Base-by-base conservation (phyloP, 2,329 filamentous ascomycete species). In the Fusarium clavum region DNA sequence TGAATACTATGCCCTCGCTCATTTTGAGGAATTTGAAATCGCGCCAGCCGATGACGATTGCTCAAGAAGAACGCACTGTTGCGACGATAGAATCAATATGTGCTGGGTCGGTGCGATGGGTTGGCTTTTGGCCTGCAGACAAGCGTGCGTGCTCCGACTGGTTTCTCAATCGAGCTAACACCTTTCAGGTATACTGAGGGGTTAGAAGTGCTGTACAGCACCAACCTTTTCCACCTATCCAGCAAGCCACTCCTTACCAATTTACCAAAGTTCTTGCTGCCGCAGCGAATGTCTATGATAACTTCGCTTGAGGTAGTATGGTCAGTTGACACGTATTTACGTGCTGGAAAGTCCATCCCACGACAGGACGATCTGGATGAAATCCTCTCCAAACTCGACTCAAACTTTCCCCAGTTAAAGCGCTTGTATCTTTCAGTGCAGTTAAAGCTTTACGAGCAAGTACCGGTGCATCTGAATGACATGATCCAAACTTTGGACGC, bases 71-170 rank as follows among this genome's bases (percentile, higher is more conserved):
- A 12, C 10, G 10, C 2, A n/a, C 12, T 11, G 10, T n/a, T n/a
- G 2, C 6, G 6, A 38, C 0, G 7, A 38, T n/a, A 4, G 18
- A 2, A 1, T 0, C 5, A 8, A 25, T 12, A 2, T 2, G 6
- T 51, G 47, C 22, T 14, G 24, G 11, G n/a, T 51, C 3, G 47
- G 47, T 1, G 47, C 8, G 2, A 38, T 38, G 16, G 30, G 47
- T 5, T 51, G 47, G 47, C 16, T 51, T 6, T 13, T 51, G 3
- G 2, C 30, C 6, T 51, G 30, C n/a, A 30, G 47, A 13, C 47
- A 49, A 49, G 29, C 47, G 47, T 49, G 5, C 25, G 25, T 27
- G 25, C 25, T 27, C 3, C 9, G 9, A 9, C 9, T 27, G 9
- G 25, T 27, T 10, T 9, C 25, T 10, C 25, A 10, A 27, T 27